These are phyloP conservation scores for Aspergillus costaricaensis DNA, from an alignment of 2,329 filamentous ascomycete species.

Conservation along the genomic window DNA sequence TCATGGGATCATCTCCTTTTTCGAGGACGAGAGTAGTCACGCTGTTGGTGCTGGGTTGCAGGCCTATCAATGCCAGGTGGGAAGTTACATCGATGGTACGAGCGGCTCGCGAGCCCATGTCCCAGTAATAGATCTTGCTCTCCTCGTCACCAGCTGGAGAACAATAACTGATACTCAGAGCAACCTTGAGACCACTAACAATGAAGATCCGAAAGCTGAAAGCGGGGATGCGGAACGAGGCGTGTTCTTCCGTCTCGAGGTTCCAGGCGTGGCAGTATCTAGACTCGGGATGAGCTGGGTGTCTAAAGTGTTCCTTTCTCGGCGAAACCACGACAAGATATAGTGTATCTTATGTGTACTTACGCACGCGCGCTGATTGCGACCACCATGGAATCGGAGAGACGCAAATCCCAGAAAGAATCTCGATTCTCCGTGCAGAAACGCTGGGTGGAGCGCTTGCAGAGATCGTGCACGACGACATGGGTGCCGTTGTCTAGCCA, in stretches of 20 bases:
- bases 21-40: constrained; percentile 23
- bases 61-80: constrained; percentile 17
- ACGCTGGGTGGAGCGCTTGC: constrained; percentile 10
- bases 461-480: constrained; percentile 19
- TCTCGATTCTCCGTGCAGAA: constrained; percentile 29
- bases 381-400: constrained; percentile 27
- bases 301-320: neutral
- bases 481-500: constrained; percentile 20
- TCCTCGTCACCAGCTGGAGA: constrained; percentile 3
- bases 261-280: constrained; percentile 39
- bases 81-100: constrained; percentile 17
- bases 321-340: neutral
- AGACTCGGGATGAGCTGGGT: neutral
- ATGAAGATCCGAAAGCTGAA: constrained; percentile 19
- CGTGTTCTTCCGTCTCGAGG: constrained; percentile 21
- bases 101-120: constrained; percentile 19
- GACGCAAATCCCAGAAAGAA: constrained; percentile 14
- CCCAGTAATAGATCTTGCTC: constrained; percentile 26
- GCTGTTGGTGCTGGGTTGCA: constrained; percentile 17
- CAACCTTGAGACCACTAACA: constrained; percentile 25
- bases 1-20: neutral
- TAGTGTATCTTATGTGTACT: neutral
- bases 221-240: constrained; percentile 32
- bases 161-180: constrained; percentile 17
- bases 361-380: constrained; percentile 27